phyloP scores from a whole-genome alignment of 305 asterid species.

The Andrographis paniculata region DNA sequence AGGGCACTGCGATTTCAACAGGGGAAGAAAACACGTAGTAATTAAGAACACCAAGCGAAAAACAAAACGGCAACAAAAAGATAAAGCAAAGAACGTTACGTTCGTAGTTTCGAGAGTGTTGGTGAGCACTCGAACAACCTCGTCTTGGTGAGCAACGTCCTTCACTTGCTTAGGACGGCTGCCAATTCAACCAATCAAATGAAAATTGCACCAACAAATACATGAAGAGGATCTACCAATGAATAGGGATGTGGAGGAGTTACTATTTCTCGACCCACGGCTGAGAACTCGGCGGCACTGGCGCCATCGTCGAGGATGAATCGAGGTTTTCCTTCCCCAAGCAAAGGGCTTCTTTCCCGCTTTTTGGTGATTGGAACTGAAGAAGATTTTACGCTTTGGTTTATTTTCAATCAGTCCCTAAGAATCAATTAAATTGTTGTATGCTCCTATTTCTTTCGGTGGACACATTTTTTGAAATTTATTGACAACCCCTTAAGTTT shows the following conservation, averaged over 20 bases:
- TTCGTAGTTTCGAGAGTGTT: slow-evolving; percentile 90
- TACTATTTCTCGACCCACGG: slow-evolving; percentile 99
- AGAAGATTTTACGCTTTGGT: too few relatives aligned
- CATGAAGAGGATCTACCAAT: background rate
- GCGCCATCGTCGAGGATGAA: slow-evolving; percentile 64
- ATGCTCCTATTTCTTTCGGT: too few relatives aligned
- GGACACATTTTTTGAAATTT: too few relatives aligned
- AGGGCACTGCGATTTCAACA: slow-evolving; percentile 50
- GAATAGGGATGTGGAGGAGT: slow-evolving; percentile 2
- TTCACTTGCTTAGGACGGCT: slow-evolving; percentile 95
- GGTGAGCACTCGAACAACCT: slow-evolving; percentile 93
- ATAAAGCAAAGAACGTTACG: slow-evolving; percentile 26
- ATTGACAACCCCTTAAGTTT: too few relatives aligned
- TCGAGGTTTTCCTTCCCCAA: slow-evolving; percentile 13
- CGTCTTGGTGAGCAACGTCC: slow-evolving; percentile 97
- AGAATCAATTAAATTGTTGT: too few relatives aligned
- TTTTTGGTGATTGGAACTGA: too few relatives aligned
- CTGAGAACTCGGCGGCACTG: slow-evolving; percentile 78
- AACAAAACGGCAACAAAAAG: slow-evolving; percentile 10
- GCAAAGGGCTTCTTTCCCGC: slow-evolving; percentile 28
- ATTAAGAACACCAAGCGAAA: background rate
- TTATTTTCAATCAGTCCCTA: too few relatives aligned
- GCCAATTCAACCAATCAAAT: slow-evolving; percentile 20
- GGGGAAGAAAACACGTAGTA: background rate
- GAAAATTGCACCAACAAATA: background rate